Percentiles rank a stretch among this genome's conserved stretches.
Conservation (phyloP, 441 rosid species). For the Hypseocharis bilobata region DNA sequence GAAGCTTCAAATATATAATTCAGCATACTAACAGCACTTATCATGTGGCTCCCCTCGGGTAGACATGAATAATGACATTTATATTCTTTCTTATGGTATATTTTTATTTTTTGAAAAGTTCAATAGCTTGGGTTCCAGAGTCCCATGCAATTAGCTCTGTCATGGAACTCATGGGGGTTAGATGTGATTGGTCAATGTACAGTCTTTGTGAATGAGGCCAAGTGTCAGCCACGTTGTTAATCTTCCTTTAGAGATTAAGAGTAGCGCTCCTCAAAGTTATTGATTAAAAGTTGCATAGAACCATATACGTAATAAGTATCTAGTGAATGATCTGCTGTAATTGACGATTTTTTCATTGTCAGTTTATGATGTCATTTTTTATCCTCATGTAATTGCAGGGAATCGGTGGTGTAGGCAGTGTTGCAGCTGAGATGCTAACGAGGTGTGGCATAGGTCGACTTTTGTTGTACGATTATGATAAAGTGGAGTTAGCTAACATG, state of each 20-base stretch:
- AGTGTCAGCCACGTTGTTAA: background rate
- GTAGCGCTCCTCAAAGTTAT: background rate
- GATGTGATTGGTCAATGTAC: too few species aligned
- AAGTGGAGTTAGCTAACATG: conserved; percentile 94
- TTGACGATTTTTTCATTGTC: background rate
- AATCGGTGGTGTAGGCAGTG: conserved; percentile 95
- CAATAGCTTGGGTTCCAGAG: too few species aligned
- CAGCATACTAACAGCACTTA: background rate
- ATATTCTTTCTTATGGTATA: too few species aligned
- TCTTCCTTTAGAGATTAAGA: background rate
- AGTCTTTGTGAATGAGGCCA: background rate
- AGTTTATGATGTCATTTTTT: conserved; percentile 10
- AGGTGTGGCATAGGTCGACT: conserved; percentile 96
- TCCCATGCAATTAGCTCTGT: too few species aligned
- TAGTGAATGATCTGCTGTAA: background rate
- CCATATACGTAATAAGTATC: background rate
- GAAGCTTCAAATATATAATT: background rate
- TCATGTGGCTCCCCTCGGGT: background rate
- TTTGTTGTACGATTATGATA: conserved; percentile 88
- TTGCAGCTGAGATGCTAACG: conserved; percentile 96
- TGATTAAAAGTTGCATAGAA: too few species aligned
- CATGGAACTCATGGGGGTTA: too few species aligned
- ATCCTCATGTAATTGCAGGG: conserved; percentile 41
- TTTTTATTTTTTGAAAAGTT: too few species aligned
- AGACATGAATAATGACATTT: background rate